phyloP scores from a whole-genome alignment of 1,139 yeast species.

The Spathaspora sp. region DNA sequence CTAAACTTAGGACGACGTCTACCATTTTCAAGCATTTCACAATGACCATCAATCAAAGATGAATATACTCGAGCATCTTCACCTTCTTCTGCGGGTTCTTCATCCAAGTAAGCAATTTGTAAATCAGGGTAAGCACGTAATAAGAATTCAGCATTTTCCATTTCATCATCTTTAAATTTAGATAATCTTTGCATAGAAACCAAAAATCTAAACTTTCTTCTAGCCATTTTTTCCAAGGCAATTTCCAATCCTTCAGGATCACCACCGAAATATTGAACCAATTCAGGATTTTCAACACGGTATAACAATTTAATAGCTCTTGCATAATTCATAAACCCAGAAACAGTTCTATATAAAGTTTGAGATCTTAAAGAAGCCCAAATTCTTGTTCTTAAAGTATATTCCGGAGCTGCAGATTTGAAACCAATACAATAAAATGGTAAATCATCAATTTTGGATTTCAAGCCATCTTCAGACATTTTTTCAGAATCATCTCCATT shows the following conservation, averaged over 20 bases:
- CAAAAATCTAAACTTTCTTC: constrained; percentile 96
- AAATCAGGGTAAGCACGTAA: constrained; percentile 98
- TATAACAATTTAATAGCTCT: constrained; percentile 95
- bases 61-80: constrained; percentile 98
- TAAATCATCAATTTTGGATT: constrained; percentile 91
- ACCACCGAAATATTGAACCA: constrained; percentile 97
- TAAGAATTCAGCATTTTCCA: constrained; percentile 97
- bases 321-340: constrained; percentile 99
- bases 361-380: constrained; percentile 99
- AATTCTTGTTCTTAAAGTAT: constrained; percentile 95
- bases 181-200: constrained; percentile 99
- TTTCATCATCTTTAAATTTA: constrained; percentile 94
- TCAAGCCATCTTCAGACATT: constrained; percentile 66
- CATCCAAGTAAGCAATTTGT: constrained; percentile 97
- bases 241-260: constrained; percentile 94
- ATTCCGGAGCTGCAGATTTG: constrained; percentile 99
- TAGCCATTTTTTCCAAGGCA: constrained; percentile 98
- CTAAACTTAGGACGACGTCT: constrained; percentile 98
- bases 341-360: constrained; percentile 96
- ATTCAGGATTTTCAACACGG: constrained; percentile 98
- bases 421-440: constrained; percentile 99
- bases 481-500: constrained; percentile 66
- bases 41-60: constrained; percentile 96
- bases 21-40: constrained; percentile 96
- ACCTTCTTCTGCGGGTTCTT: constrained; percentile 89